Evolutionary conservation across 257 asterid genomes (phyloP).

Genomic region (Marsdenia floribunda): DNA sequence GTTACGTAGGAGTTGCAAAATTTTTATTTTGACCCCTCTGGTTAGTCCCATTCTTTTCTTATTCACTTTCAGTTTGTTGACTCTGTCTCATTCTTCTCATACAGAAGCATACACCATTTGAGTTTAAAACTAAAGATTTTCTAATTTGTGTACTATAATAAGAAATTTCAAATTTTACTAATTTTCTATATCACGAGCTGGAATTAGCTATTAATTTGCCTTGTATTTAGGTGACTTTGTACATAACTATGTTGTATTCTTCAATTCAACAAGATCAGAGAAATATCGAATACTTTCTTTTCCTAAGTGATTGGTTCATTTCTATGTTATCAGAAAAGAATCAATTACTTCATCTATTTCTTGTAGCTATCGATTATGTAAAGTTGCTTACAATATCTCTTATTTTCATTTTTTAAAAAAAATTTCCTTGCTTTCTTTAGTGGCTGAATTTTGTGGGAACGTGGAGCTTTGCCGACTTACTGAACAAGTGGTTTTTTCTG

Average conservation of each 20-base stretch:
- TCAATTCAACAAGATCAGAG: background rate
- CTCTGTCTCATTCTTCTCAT: background rate
- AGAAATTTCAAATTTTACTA: background rate
- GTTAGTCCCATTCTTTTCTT: background rate
- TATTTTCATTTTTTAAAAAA: constrained; percentile 8
- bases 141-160: background rate
- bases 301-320: background rate
- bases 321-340: background rate
- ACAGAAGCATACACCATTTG: background rate
- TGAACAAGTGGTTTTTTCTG: constrained; percentile 91
- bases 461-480: constrained; percentile 95
- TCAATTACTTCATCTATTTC: background rate
- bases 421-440: constrained; percentile 42
- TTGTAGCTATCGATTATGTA: background rate
- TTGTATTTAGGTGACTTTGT: too few species aligned
- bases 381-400: constrained; percentile 2
- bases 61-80: background rate
- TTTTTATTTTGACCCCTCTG: background rate
- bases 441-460: constrained; percentile 86
- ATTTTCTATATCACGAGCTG: too few species aligned
- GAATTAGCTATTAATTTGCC: too few species aligned
- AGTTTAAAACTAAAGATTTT: background rate
- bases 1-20: background rate
- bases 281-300: background rate
- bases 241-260: background rate